Evolutionary conservation across 2,329 filamentous ascomycete species (phyloP), one percentile per base, ranked within the genome.

Genomic region (Dothistroma pini): DNA sequence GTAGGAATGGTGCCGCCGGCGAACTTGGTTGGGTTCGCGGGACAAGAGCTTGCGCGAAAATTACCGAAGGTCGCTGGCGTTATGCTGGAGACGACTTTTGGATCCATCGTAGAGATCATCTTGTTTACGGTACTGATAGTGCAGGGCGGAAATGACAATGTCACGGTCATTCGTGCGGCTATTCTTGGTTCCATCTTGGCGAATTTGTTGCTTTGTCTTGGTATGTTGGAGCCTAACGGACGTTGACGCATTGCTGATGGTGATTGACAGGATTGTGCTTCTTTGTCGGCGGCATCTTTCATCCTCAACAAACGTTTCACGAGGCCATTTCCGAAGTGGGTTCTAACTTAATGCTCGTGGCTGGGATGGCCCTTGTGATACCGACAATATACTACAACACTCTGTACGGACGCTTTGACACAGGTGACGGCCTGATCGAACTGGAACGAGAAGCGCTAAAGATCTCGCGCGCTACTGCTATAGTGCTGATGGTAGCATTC

Each of bases 171-270:
- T 68, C 86, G 90, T 71, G 89, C 89, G 54, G 91, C 91, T 19
- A 92, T 96, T 61, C 77, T 96, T 0, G 91, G 91, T 19, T 93
- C 89, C 0, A 88, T 96, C 48, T 75, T 96, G 34, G 90, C 91
- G 12, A 96, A 91, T 32, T 83, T 95, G 77, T 77, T 96, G 51
- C 80, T 96, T 5, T 96, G 91, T 69, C 77, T 95, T n/a, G 91
- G 91, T 69, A 59, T 56, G 66, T 60, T 31, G 21, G 34, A 44
- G 21, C 21, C 12, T 44, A 54, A 56, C 35, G 21, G 3, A 38
- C 4, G 6, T 22, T 14, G 19, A 41, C 14, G 16, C 25, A 54
- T 54, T 64, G 60, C 63, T 54, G 14, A 38, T 14, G 29, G 38
- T 21, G 2, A 7, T 7, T 35, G 10, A 10, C 56, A 71, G 70